Base-by-base conservation (phyloP, 305 asterid genomes). In the Fraxinus platypoda region DNA sequence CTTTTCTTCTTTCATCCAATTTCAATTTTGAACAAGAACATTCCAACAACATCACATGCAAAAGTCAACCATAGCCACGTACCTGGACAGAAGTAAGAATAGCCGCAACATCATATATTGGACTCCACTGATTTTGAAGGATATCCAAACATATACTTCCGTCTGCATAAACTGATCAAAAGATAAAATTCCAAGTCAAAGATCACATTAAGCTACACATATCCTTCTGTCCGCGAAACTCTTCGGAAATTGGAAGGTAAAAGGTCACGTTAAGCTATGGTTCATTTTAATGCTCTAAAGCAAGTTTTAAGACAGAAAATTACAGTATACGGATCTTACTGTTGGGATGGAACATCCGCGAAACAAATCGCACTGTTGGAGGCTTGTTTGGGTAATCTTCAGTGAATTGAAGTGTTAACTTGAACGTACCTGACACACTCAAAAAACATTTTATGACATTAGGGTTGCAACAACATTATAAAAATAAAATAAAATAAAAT, bases 51-150 rank as follows among this genome's bases (percentile, higher is more conserved):
- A 54, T 72, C 35, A 52, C 72, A 72, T 21, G 84, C 46, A 13
- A 75, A 35, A 72, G 28, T 35, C 46, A 83, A 28, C 54, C 1
- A 78, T 33, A 33, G 70, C 38, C 73, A 15, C 43, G 46, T 82
- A 91, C 94, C 95, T 91, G 95, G 64, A 91, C 80, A 46, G 95
- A 91, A 15, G 93, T 91, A 71, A 91, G 90, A 85, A 92, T 92
- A 43, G 97, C 94, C 38, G 97, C 97, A 81, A 92, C 93, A 83
- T 92, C 97, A 83, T 92, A 92, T 74, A 92, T 91, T 21, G 97
- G 97, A 84, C 97, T 92, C 97, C 97, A 92, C 70, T 92, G 94
- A 87, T 91, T 91, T 84, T 92, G 97, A 81, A 92, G 93, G 84
- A 92, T 92, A 86, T 92, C 97, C 85, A 92, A 89, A 80, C 94